Evolutionary conservation across 1,284 basidiomycete species (phyloP).

Genomic region (Ustilago vetiveriae): DNA sequence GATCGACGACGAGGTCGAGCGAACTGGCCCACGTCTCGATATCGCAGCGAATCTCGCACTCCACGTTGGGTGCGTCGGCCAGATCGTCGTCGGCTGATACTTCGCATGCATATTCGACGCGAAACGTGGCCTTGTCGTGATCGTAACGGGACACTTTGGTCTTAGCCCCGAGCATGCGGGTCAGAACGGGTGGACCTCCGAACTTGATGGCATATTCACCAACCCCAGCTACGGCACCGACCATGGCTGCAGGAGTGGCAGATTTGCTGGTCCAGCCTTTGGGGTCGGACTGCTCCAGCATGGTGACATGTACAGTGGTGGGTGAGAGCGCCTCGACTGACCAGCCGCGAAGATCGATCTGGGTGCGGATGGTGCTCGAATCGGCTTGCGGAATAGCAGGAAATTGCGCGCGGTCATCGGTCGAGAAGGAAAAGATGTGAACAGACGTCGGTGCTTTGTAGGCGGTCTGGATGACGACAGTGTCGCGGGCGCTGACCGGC

Average conservation of each 20-base stretch:
- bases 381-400: conserved; percentile 76
- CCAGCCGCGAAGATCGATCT: conserved; percentile 96
- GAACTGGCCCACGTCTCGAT: conserved; percentile 88
- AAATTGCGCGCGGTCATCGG: conserved; percentile 86
- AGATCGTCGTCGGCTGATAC: conserved; percentile 19
- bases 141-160: conserved; percentile 82
- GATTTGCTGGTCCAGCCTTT: conserved; percentile 97
- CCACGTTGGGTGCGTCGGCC: conserved; percentile 73
- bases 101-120: conserved; percentile 81
- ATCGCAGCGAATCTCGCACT: conserved; percentile 94
- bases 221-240: conserved; percentile 78
- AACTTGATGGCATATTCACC: conserved; percentile 92
- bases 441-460: conserved; percentile 93
- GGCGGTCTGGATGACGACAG: conserved; percentile 89
- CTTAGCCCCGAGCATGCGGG: conserved; percentile 81
- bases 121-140: conserved; percentile 82
- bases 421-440: conserved; percentile 95
- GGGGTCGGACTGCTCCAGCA: conserved; percentile 96
- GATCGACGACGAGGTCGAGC: conserved; percentile 90
- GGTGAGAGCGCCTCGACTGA: conserved; percentile 94
- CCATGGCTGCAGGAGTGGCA: conserved; percentile 87
- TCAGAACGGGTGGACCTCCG: conserved; percentile 89
- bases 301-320: conserved; percentile 89
- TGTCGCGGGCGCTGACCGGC: conserved; percentile 76
- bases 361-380: conserved; percentile 84